These are phyloP conservation scores for Leucocoprinus gongylophorus DNA, from an alignment of 1,284 basidiomycete genomes.

Conservation along the genomic window DNA sequence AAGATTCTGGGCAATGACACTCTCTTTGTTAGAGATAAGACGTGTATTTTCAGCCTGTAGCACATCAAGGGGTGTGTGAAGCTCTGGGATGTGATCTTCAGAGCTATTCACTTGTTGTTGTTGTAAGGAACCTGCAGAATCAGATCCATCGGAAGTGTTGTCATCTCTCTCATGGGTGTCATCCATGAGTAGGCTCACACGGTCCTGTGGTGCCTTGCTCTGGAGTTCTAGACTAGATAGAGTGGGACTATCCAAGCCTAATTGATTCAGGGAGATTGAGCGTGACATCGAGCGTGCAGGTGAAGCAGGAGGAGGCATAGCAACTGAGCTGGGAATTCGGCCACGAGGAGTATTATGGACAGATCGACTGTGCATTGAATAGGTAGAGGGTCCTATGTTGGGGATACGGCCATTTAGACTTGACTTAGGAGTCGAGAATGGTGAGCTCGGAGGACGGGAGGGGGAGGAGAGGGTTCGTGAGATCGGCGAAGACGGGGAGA, in stretches of 20 bases:
- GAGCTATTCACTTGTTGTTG: constrained; percentile 21
- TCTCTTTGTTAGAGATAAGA: constrained; percentile 22
- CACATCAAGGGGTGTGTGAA: constrained; percentile 47
- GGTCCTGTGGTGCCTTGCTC: constrained; percentile 43
- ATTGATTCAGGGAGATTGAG: constrained; percentile 4
- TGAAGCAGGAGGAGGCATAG: constrained; percentile 72
- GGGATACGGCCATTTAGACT: constrained; percentile 30
- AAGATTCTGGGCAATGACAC: constrained; percentile 1
- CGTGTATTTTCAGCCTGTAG: constrained; percentile 53
- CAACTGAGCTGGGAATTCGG: constrained; percentile 62
- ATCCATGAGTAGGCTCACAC: constrained; percentile 38
- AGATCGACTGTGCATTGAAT: constrained; percentile 41
- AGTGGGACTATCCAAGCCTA: constrained; percentile 1
- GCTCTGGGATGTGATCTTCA: constrained; percentile 30
- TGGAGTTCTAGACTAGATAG: constrained; percentile 30
- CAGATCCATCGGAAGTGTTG: background rate
- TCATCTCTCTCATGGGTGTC: background rate
- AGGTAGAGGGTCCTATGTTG: constrained; percentile 31
- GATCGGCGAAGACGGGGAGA: constrained; percentile 18
- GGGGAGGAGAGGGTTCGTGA: constrained; percentile 31
- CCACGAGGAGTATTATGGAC: constrained; percentile 50
- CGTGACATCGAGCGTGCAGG: constrained; percentile 27
- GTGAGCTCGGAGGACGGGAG: constrained; percentile 40
- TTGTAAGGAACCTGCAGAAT: background rate
- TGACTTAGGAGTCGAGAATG: constrained; percentile 60